Evolutionary conservation across 192 early-diverging fungal species (phyloP), one percentile per base, ranked within the genome.

Genomic region (Entophlyctis helioformis): DNA sequence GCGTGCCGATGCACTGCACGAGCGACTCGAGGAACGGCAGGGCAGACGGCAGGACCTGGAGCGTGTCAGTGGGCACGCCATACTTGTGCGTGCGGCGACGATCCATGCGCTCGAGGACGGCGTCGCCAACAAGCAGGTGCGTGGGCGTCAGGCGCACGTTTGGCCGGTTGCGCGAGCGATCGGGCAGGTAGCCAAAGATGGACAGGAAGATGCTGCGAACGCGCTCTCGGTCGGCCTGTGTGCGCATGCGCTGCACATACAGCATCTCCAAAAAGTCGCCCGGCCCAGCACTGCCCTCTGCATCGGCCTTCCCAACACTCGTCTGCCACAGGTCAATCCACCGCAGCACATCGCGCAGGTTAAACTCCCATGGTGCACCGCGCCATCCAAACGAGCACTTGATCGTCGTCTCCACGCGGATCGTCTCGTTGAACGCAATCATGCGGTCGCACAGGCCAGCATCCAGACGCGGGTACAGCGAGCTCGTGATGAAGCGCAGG

Each of bases 321-420:
- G 68, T 66, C n/a, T 63, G 56, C 57, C 84, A 72, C 18, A 96
- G 59, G 31, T 95, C 86, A 48, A 98, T 68, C 82, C 93, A 94
- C 24, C 95, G 80, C 59, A 87, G 76, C 22, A 94, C 83, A 69
- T 98, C 95, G n/a, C 95, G 85, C 51, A 98, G 57, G 51, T 98
- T 98, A 60, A 96, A 98, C 53, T 98, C 95, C 95, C 95, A 98
- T 1, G 95, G 95, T 13, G 74, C 64, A 10, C 95, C 95, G 2
- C 75, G 62, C 19, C 64, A 70, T 23, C 74, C 82, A 72, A 92
- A 94, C 36, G 53, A 50, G 19, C 86, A 74, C 37, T 72, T 66
- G 36, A 73, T 71, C 81, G 88, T 90, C 0, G 85, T 89, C 43
- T 84, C 81, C 34, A 81, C 61, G 53, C 88, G 88, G 80, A 98